Conservation (phyloP, 257 asterid genomes). For the Nyctanthes arbortristis region DNA sequence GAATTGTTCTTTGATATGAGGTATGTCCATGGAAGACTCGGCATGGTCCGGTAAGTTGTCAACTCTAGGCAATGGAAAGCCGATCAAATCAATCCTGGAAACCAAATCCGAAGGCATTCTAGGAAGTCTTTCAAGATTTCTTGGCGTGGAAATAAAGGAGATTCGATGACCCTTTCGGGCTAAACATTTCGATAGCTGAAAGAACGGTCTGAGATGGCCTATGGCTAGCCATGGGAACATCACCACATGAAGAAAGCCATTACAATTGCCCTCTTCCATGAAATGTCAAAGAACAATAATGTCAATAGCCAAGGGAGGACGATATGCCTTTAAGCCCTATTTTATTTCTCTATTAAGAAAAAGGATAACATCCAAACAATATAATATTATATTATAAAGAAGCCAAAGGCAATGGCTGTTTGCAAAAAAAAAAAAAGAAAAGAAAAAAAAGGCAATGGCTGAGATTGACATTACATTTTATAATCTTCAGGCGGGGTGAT, state of each 20-base stretch:
- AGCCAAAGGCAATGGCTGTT: too few relatives aligned
- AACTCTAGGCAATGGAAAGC: constrained; percentile 53
- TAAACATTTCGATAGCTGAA: constrained; percentile 51
- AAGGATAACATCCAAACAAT: too few relatives aligned
- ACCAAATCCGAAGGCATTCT: constrained; percentile 48
- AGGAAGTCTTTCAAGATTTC: constrained; percentile 59
- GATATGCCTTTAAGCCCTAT: too few relatives aligned
- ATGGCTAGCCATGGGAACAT: constrained; percentile 95
- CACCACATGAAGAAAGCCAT: constrained; percentile 57
- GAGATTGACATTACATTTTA: too few relatives aligned
- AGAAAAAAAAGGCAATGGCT: too few relatives aligned
- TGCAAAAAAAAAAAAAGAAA: too few relatives aligned
- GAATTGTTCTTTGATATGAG: constrained; percentile 59
- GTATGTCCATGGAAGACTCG: constrained; percentile 91
- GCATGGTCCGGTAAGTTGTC: constrained; percentile 53
- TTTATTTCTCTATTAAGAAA: too few relatives aligned
- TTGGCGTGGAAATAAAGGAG: constrained; percentile 79
- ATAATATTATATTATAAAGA: too few relatives aligned
- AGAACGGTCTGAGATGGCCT: constrained; percentile 83
- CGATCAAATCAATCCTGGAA: constrained; percentile 46
- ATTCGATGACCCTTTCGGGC: constrained; percentile 68
- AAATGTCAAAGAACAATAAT: constrained; percentile 10
- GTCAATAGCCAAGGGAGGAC: too few relatives aligned
- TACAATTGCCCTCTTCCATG: constrained; percentile 46
- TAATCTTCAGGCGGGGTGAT: too few relatives aligned